These are phyloP conservation scores for Pelargonium myrrhifolium DNA, from an alignment of 441 rosid genomes.

Conservation along the genomic window DNA sequence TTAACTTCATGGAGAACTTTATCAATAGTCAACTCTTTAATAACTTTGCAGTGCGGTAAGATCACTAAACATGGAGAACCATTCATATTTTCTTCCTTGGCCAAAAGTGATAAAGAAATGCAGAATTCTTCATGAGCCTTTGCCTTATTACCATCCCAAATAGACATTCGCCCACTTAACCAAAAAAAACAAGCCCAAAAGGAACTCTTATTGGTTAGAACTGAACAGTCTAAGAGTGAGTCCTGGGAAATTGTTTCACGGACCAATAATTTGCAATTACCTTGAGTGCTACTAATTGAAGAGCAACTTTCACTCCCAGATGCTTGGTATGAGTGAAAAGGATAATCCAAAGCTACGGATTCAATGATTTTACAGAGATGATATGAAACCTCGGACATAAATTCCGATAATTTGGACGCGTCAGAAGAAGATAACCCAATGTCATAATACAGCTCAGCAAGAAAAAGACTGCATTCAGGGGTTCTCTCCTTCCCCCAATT, in stretches of 20 bases:
- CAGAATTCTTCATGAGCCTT: constrained; percentile 74
- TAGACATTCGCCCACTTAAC: constrained; percentile 84
- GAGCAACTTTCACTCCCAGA: constrained; percentile 33
- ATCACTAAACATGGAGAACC: constrained; percentile 36
- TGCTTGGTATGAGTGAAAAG: constrained; percentile 33
- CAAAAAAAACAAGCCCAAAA: constrained; percentile 91
- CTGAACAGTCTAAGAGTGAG: constrained; percentile 23
- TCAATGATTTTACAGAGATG: constrained; percentile 92
- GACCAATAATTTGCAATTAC: constrained; percentile 28
- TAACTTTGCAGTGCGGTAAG: constrained; percentile 63
- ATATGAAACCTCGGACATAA: constrained; percentile 63
- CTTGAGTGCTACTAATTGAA: constrained; percentile 31
- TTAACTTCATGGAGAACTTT: constrained; percentile 68
- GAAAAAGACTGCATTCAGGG: constrained; percentile 86
- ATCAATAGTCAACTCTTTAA: constrained; percentile 55
- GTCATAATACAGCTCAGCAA: constrained; percentile 84
- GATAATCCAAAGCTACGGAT: constrained; percentile 65
- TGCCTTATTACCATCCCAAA: constrained; percentile 65
- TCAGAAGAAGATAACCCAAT: constrained; percentile 52
- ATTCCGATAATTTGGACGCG: constrained; percentile 45
- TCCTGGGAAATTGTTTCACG: constrained; percentile 22
- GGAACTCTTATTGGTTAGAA: constrained; percentile 36
- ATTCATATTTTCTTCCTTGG: constrained; percentile 31
- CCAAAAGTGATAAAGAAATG: constrained; percentile 60
- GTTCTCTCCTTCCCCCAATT: constrained; percentile 80